phyloP scores from a whole-genome alignment of 2,329 filamentous ascomycete species.

The Colletotrichum chrysophilum region DNA sequence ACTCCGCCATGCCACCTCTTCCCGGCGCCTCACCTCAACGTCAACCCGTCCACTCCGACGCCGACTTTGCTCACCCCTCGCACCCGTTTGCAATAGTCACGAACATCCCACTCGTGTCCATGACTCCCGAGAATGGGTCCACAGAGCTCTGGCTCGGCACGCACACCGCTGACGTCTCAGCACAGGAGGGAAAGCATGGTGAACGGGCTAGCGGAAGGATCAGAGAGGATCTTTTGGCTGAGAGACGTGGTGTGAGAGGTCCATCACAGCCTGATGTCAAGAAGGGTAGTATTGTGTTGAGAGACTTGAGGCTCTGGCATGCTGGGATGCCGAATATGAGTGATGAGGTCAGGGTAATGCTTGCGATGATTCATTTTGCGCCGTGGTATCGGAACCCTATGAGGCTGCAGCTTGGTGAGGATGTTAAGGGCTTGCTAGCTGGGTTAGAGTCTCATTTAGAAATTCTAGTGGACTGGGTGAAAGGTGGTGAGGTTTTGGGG shows the following conservation, averaged over 20 bases:
- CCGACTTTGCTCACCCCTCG: constrained; percentile 59
- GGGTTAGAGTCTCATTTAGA: constrained; percentile 43
- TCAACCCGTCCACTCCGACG: constrained; percentile 65
- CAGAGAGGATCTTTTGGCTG: constrained; percentile 41
- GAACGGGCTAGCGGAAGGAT: constrained; percentile 59
- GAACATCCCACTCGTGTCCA: constrained; percentile 57
- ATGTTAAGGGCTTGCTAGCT: constrained; percentile 51
- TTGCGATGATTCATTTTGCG: constrained; percentile 66
- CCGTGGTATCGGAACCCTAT: constrained; percentile 63
- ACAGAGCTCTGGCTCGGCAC: constrained; percentile 67
- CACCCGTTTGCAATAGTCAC: constrained; percentile 61
- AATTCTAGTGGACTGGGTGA: constrained; percentile 55
- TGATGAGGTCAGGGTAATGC: constrained; percentile 57
- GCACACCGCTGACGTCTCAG: constrained; percentile 40
- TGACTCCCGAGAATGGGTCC: constrained; percentile 56
- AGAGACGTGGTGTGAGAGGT: constrained; percentile 39
- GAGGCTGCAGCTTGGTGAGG: constrained; percentile 57
- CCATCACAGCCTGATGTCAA: constrained; percentile 56
- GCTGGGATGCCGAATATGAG: constrained; percentile 66
- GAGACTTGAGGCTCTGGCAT: constrained; percentile 68
- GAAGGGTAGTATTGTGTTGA: constrained; percentile 61
- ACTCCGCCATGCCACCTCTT: constrained; percentile 58
- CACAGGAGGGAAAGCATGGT: constrained; percentile 55
- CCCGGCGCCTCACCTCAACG: constrained; percentile 41
- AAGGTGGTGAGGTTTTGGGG: constrained; percentile 42